These are phyloP conservation scores for Eragrostis nindensis DNA, from an alignment of 176 grass and related monocot species.

Conservation along the genomic window DNA sequence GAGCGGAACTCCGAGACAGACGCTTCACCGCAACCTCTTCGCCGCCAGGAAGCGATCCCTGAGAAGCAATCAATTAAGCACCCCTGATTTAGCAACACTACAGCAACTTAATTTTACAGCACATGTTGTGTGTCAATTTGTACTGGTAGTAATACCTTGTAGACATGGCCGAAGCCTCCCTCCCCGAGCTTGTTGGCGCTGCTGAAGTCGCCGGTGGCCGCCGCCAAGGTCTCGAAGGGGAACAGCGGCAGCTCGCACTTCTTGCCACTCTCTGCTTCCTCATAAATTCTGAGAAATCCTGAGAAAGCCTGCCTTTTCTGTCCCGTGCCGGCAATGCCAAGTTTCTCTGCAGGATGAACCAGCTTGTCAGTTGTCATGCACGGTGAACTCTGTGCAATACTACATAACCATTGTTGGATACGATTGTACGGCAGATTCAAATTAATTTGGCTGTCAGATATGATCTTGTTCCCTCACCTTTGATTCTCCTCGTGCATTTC, in stretches of 20 bases:
- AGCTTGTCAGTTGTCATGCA: not conserved
- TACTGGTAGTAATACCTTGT: slow-evolving; percentile 62
- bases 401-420: not conserved
- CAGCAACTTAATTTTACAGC: not conserved
- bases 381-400: not conserved
- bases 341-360: slow-evolving; percentile 18
- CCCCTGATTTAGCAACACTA: too few relatives aligned
- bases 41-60: slow-evolving; percentile 41
- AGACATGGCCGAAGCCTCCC: slow-evolving; percentile 88
- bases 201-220: slow-evolving; percentile 71
- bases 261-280: slow-evolving; percentile 54
- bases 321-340: slow-evolving; percentile 23
- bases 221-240: slow-evolving; percentile 54
- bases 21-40: slow-evolving; percentile 70
- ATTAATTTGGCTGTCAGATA: not conserved
- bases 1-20: slow-evolving; percentile 63
- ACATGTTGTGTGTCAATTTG: not conserved
- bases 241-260: slow-evolving; percentile 66
- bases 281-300: not conserved
- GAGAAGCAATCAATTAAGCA: not conserved
- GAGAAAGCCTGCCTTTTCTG: slow-evolving; percentile 38
- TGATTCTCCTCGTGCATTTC: slow-evolving; percentile 56
- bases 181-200: slow-evolving; percentile 71
- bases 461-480: slow-evolving; percentile 29
- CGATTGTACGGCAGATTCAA: not conserved